phyloP scores from a whole-genome alignment of 768 basidiomycete species.

The Brasilioporus rufonigricans region DNA sequence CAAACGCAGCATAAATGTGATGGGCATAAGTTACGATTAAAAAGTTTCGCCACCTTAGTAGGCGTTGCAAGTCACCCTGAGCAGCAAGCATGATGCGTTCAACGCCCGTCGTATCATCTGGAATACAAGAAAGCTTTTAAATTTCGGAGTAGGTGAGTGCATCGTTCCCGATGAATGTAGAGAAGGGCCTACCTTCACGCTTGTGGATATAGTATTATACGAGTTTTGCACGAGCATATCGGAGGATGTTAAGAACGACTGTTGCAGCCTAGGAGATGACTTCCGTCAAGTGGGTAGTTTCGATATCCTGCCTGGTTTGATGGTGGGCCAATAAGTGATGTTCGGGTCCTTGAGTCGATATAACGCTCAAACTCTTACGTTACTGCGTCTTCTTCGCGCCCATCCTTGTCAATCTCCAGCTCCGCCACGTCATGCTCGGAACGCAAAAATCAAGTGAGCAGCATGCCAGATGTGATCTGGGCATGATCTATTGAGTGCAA shows the following conservation, averaged over 20 bases:
- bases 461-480: no score
- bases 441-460: no score
- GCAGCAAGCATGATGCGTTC: conserved; percentile 69
- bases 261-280: conserved; percentile 7
- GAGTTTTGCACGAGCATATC: conserved; percentile 27
- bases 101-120: conserved; percentile 43
- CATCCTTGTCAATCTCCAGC: no score
- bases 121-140: conserved; percentile 21
- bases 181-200: conserved; percentile 20
- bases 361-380: no score
- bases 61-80: conserved; percentile 67
- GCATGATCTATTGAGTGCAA: no score
- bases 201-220: conserved; percentile 23
- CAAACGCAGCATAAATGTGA: background rate
- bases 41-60: conserved; percentile 51
- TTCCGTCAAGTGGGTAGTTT: background rate
- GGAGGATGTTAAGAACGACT: background rate
- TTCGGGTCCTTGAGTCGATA: no score
- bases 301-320: background rate
- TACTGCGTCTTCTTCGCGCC: no score
- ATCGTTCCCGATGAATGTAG: background rate
- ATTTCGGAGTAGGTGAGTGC: conserved; percentile 1
- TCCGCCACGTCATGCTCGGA: no score
- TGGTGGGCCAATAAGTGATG: no score
- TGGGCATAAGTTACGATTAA: background rate